Percentiles rank a stretch among this genome's conserved stretches.
Conservation (phyloP, 768 basidiomycete species). For the Boletus pseudo-olivaceus region DNA sequence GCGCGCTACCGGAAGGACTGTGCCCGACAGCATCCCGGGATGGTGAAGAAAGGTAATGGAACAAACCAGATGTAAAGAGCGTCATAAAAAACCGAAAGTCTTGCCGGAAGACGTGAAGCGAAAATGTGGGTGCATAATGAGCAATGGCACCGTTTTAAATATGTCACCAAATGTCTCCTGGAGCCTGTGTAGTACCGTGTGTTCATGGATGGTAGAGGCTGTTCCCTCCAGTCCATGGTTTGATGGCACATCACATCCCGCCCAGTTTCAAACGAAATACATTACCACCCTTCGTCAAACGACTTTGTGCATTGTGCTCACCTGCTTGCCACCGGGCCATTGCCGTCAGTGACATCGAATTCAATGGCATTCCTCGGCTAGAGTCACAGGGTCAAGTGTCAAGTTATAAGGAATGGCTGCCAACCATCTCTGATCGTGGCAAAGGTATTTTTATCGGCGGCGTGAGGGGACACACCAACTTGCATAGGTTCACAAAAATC, state of each 20-base stretch:
- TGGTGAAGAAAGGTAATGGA: background rate
- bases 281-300: background rate
- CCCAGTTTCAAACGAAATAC: background rate
- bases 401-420: background rate
- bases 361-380: background rate
- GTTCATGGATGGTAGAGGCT: background rate
- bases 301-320: background rate
- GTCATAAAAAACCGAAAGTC: conserved; percentile 6
- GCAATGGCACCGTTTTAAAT: background rate
- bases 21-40: background rate
- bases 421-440: background rate
- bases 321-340: background rate
- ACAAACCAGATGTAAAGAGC: background rate
- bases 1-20: background rate
- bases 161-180: background rate
- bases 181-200: background rate
- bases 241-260: background rate
- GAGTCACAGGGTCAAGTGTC: no score
- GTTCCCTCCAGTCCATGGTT: background rate
- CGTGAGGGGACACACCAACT: background rate
- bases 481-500: background rate
- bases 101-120: conserved; percentile 9
- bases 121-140: background rate
- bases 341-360: no score
- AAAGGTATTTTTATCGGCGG: background rate